A percentile compares a stretch with the other conserved stretches of the same genome.
phyloP scores from a whole-genome alignment of 345 rosid genomes.

The Reutealis trisperma region DNA sequence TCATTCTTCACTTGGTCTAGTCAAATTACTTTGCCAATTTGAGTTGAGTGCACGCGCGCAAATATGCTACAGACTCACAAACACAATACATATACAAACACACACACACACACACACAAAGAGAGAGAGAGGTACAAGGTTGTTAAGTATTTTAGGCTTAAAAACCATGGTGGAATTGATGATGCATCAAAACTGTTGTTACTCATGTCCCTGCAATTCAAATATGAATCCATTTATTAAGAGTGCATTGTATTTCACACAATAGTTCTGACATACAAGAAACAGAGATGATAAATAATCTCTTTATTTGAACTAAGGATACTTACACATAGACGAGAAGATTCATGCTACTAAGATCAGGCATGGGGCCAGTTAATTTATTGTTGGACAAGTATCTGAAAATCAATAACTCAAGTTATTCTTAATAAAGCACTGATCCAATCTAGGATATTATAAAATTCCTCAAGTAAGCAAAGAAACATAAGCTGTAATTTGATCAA shows the following conservation, averaged over 20 bases:
- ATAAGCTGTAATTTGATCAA: no score
- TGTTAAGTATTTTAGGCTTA: slow-evolving; percentile 10
- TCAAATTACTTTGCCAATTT: no score
- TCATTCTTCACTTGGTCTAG: no score
- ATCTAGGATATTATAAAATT: not conserved
- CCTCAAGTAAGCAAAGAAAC: not conserved
- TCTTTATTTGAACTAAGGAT: no score
- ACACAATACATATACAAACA: no score
- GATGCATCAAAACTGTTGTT: slow-evolving; percentile 12
- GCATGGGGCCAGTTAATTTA: not conserved
- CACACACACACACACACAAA: no score
- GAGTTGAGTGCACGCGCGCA: no score
- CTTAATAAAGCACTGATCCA: not conserved
- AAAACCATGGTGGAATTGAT: not conserved
- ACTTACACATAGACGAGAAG: slow-evolving; percentile 5
- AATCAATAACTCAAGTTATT: not conserved
- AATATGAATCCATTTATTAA: not conserved
- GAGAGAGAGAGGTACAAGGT: not conserved
- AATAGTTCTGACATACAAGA: no score
- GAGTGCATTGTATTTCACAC: no score
- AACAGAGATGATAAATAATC: no score
- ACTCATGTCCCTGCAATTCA: slow-evolving; percentile 14
- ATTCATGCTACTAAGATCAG: slow-evolving; percentile 8
- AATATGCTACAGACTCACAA: no score
- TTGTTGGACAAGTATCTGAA: slow-evolving; percentile 7